phyloP scores from a whole-genome alignment of 108 stramenopile species.

The Schizochytrium sp. region DNA sequence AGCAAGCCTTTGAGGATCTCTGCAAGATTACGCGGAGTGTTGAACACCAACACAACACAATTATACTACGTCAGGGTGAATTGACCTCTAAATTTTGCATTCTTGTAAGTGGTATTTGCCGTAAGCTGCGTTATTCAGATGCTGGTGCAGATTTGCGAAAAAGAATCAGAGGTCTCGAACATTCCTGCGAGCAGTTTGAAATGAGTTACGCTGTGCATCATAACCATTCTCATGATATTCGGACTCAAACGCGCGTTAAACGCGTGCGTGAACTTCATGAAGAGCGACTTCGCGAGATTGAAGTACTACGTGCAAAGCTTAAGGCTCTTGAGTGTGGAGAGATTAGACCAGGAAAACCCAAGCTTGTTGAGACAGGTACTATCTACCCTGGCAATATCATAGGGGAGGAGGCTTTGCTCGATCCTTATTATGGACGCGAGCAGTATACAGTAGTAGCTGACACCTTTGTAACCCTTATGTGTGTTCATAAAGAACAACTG shows the following conservation, averaged over 20 bases:
- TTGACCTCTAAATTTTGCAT: constrained; percentile 49
- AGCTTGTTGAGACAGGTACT: constrained; percentile 28
- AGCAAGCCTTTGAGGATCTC: background rate
- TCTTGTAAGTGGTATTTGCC: constrained; percentile 51
- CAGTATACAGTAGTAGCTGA: constrained; percentile 57
- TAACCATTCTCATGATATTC: background rate
- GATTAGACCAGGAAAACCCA: background rate
- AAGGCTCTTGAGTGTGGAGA: constrained; percentile 6
- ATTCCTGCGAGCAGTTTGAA: constrained; percentile 28
- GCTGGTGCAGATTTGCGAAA: constrained; percentile 14
- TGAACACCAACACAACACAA: constrained; percentile 42
- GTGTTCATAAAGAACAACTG: constrained; percentile 37
- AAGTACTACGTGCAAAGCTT: background rate
- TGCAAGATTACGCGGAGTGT: constrained; percentile 26
- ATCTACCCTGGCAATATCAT: constrained; percentile 50
- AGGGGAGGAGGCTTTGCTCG: constrained; percentile 49
- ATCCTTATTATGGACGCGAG: constrained; percentile 48
- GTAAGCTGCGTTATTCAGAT: background rate
- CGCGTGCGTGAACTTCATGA: background rate
- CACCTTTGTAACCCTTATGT: constrained; percentile 13
- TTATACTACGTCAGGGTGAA: constrained; percentile 45
- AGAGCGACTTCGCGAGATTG: background rate
- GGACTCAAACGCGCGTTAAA: background rate
- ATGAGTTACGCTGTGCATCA: constrained; percentile 54
- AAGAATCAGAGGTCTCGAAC: background rate